Evolutionary conservation across 2,329 filamentous ascomycete species (phyloP).

Genomic region (Aspergillus quadrilineatus): DNA sequence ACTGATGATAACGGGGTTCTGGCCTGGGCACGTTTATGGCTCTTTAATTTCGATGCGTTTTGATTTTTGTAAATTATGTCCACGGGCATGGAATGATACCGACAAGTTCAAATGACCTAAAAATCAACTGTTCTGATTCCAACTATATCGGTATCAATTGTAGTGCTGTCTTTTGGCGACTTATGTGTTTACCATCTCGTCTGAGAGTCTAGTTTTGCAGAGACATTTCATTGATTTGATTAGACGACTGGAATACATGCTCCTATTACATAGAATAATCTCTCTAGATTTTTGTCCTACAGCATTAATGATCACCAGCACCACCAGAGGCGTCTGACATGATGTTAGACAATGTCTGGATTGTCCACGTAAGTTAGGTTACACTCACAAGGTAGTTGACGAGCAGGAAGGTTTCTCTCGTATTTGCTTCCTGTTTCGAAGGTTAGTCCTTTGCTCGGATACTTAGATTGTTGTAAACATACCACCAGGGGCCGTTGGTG

Average conservation of each 20-base stretch:
- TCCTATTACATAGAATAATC: too few species aligned
- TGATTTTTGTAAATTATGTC: slow-evolving; percentile 63
- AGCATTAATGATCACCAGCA: slow-evolving; percentile 1
- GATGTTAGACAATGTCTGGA: slow-evolving; percentile 1
- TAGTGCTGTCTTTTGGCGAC: too few species aligned
- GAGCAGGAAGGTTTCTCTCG: slow-evolving; percentile 84
- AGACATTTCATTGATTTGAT: too few species aligned
- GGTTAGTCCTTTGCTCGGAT: slow-evolving; percentile 18
- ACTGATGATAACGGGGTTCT: slow-evolving; percentile 71
- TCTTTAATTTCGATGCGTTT: slow-evolving; percentile 51
- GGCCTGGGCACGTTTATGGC: slow-evolving; percentile 59
- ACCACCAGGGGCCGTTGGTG: slow-evolving; percentile 93
- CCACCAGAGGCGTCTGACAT: slow-evolving; percentile 14
- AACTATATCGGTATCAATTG: slow-evolving; percentile 4
- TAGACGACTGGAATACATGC: too few species aligned
- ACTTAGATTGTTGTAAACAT: slow-evolving; percentile 31
- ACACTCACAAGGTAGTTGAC: slow-evolving; percentile 74
- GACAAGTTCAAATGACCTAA: slow-evolving; percentile 36
- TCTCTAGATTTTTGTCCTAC: background rate
- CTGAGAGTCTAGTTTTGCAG: too few species aligned
- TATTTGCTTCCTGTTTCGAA: slow-evolving; percentile 76
- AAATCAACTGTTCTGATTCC: background rate
- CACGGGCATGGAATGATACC: slow-evolving; percentile 53
- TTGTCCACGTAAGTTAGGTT: background rate
- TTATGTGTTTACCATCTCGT: too few species aligned